Evolutionary conservation across 2,329 filamentous ascomycete genomes (phyloP), one percentile per base, ranked within the genome.

Genomic region (Reticulascus tulasneorum): DNA sequence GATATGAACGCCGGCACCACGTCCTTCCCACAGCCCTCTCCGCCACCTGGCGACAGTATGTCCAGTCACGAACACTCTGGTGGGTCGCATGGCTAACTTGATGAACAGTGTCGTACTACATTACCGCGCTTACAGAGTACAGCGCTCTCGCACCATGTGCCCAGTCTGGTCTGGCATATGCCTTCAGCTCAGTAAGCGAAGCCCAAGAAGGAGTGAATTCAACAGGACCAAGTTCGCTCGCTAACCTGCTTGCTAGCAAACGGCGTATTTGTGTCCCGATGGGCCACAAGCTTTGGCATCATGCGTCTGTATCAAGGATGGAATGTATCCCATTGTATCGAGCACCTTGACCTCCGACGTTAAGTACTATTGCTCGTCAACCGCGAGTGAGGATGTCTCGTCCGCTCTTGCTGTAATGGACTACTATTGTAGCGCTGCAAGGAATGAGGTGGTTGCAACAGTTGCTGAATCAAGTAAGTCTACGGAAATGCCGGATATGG

Each of bases 31-130:
- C 45, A 52, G 5, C 63, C 69, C 2, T 53, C 63, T 1, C 50
- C 59, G 19, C 72, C 73, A 7, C 69, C 72, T 1, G 73, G 74
- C 27, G 63, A 75, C 41, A 73, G n/a, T n/a, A 69, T 74, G 47
- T 42, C 69, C 63, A 20, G 22, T 17, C 2, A 7, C 16, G 12
- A 15, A n/a, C 25, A 47, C 39, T 4, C 9, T 18, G 7, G 30
- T 25, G 19, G 15, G 16, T 35, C 33, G 22, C 40, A 22, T 38
- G 17, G 37, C 29, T 8, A 19, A 13, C 16, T 33, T 32, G 4
- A 37, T 34, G 17, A 71, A 66, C n/a, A n/a, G n/a, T 78, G 65
- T 63, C 69, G 1, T 78, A 76, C 47, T 71, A 74, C 39, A 68
- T 77, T 38, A 74, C 71, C 2, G 73, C 66, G 10, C 51, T 77